Base-by-base conservation (phyloP, 2,329 filamentous ascomycete genomes). In the Phyllosticta citriasiana region DNA sequence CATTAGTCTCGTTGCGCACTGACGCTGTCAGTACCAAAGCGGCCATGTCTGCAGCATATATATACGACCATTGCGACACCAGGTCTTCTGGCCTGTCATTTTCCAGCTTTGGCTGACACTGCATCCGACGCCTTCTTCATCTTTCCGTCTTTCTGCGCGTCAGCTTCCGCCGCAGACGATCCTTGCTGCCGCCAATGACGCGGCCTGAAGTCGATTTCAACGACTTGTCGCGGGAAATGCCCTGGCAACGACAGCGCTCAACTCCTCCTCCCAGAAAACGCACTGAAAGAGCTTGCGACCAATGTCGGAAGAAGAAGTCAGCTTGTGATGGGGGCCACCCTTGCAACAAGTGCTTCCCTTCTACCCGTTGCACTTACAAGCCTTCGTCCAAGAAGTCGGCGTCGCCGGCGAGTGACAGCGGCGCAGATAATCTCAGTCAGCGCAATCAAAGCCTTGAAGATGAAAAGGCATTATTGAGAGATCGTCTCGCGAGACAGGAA, bases 361-460 rank as follows among this genome's bases (percentile, higher is more conserved):
- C 40, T 90, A 57, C 88, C 67, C 96, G 92, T 72, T 91, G 88
- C 68, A 96, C 91, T 26, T 97, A 92, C 74, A 86, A 88, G 33
- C 82, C 92, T n/a, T 78, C 96, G 57, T 87, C 89, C 53, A 92
- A 97, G 74, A 84, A 60, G 96, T 92, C 77, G 86, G 88, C 64
- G 96, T 96, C 71, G 91, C 96, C 71, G 91, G 96, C 77, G 88
- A 93, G 68, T 84, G 92, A 72, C 89, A 91, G 77, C 96, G 96
- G 83, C 96, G 91, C 73, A 92, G 92, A 7, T 6, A 6, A 6
- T 30, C 27, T 22, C 19, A 22, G 19, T 22, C 19, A 22, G 19
- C 19, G 88, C 90, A 59, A 74, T 80, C 4, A 61, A 61, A 65
- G 72, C 74, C 19, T 16, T 27, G 26, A 40, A 3, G 50, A 47